phyloP scores from a whole-genome alignment of 345 rosid genomes.

The Lepidium aucheri region DNA sequence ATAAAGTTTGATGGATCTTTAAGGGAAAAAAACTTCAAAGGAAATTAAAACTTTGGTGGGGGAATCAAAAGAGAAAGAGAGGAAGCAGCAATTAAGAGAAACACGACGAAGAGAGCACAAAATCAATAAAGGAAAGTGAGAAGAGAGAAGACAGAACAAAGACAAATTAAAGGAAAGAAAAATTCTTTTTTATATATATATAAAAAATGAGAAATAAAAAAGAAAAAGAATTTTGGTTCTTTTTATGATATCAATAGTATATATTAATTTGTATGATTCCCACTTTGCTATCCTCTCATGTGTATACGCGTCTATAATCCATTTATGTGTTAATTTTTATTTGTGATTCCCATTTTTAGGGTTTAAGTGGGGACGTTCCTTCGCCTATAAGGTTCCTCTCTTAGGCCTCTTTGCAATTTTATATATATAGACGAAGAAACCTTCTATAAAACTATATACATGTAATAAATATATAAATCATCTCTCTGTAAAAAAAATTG shows the following conservation, averaged over 20 bases:
- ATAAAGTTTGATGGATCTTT: constrained; percentile 60
- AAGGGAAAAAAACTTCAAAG: constrained; percentile 26
- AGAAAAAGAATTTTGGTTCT: constrained; percentile 19
- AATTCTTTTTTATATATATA: not conserved
- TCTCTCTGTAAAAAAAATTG: too few relatives aligned
- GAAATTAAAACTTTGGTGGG: constrained; percentile 41
- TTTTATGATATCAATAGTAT: constrained; percentile 14
- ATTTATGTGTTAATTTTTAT: constrained; percentile 3
- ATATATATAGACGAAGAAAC: not conserved
- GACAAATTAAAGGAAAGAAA: constrained; percentile 14
- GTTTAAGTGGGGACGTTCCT: constrained; percentile 59
- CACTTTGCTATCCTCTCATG: constrained; percentile 24
- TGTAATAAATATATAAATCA: too few relatives aligned
- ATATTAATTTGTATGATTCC: constrained; percentile 20
- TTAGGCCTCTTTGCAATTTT: constrained; percentile 10
- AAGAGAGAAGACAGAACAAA: constrained; percentile 25
- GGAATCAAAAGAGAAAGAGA: constrained; percentile 50
- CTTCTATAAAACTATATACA: not conserved
- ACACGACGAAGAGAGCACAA: constrained; percentile 18
- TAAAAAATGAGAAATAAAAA: not conserved
- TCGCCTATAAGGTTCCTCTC: constrained; percentile 49
- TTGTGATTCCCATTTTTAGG: constrained; percentile 50
- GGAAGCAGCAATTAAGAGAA: constrained; percentile 22
- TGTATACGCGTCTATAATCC: constrained; percentile 28
- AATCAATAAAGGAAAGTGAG: constrained; percentile 25